A percentile compares a stretch with the other conserved stretches of the same genome.
Conservation (phyloP, 306 rosid genomes). For the Benincasa hispida region DNA sequence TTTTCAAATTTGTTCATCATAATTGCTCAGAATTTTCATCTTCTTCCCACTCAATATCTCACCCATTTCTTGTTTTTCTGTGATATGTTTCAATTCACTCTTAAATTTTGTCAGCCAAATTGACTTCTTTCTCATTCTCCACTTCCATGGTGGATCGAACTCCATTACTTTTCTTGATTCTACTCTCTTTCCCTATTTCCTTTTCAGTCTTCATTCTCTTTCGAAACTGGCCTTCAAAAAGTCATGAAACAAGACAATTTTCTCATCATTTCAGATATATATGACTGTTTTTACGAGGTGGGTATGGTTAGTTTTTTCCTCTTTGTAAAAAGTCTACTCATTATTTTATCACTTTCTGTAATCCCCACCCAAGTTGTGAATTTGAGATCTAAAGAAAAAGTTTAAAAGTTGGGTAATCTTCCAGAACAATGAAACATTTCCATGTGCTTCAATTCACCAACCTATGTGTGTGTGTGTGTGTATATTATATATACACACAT, state of each 20-base stretch:
- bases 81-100: background rate
- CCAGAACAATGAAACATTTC: background rate
- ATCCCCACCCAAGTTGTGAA: background rate
- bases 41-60: slow-evolving; percentile 1
- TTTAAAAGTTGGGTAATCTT: background rate
- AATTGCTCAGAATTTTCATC: background rate
- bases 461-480: background rate
- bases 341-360: background rate
- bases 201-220: background rate
- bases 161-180: background rate
- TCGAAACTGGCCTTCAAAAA: background rate
- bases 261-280: background rate
- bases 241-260: background rate
- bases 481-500: background rate
- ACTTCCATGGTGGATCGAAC: slow-evolving; percentile 3
- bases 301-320: background rate
- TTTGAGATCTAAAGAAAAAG: background rate
- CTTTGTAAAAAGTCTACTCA: background rate
- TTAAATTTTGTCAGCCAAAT: background rate
- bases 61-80: background rate
- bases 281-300: background rate
- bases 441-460: background rate
- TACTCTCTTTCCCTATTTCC: background rate
- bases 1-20: slow-evolving; percentile 1
- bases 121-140: background rate